Evolutionary conservation across 2,329 filamentous ascomycete species (phyloP).

Genomic region (Penicillium sumatraense): DNA sequence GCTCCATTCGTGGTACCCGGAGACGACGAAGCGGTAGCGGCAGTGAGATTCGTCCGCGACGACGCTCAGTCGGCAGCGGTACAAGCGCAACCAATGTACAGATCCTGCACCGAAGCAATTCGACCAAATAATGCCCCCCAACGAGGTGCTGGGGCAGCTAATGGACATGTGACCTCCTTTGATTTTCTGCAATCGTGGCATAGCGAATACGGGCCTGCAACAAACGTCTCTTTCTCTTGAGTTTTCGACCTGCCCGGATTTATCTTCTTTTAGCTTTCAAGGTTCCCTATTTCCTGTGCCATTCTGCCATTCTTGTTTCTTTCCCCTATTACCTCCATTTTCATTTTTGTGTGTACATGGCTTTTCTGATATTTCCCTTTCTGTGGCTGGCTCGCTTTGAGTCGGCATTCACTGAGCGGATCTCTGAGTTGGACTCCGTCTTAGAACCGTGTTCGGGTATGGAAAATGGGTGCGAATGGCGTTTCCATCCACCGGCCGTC

Average conservation of each 20-base stretch:
- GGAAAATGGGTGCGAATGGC: conserved; percentile 50
- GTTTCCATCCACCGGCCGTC: conserved; percentile 40
- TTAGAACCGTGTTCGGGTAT: conserved; percentile 50
- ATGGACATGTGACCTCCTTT: conserved; percentile 29
- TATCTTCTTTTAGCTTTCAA: conserved; percentile 26
- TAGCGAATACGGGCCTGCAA: conserved; percentile 43
- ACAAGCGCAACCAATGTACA: conserved; percentile 39
- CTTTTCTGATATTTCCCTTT: conserved; percentile 42
- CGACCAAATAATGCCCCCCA: conserved; percentile 41
- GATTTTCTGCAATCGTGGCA: conserved; percentile 38
- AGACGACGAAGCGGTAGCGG: conserved; percentile 48
- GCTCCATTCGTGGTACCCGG: conserved; percentile 45
- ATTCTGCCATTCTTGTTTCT: conserved; percentile 27
- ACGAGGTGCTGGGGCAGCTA: conserved; percentile 18
- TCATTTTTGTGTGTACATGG: conserved; percentile 48
- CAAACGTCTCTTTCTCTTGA: conserved; percentile 36
- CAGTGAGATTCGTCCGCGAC: conserved; percentile 47
- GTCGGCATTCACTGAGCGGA: conserved; percentile 34
- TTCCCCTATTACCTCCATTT: conserved; percentile 29
- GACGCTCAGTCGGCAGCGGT: conserved; percentile 43
- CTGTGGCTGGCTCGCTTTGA: conserved; percentile 30
- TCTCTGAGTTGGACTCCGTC: conserved; percentile 41
- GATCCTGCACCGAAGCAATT: conserved; percentile 48
- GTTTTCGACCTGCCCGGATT: conserved; percentile 26
- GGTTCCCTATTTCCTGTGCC: conserved; percentile 23